Base-by-base conservation (phyloP, 78 protist species). In the Monocercomonoides exilis region DNA sequence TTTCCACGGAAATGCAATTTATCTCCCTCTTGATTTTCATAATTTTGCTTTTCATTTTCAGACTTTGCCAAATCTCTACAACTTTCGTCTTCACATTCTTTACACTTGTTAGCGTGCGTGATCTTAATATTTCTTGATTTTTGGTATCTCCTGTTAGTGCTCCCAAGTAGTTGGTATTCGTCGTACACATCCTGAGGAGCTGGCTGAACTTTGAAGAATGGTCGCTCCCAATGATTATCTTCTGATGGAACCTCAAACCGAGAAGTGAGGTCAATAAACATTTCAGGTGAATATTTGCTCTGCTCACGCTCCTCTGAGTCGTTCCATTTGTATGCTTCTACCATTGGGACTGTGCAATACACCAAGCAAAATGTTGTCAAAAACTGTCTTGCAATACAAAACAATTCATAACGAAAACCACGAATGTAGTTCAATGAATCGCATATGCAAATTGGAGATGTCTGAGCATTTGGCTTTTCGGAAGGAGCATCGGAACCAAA, bases 331-430 rank as follows among this genome's bases (percentile, higher is more conserved):
- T 54, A 54, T 21, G 70, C 11, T 54, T 54, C 70, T 21, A 54
- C 38, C 11, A 54, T 11, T 29, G 70, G 70, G 21, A 54, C 70
- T 29, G 11, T 54, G 21, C 70, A 54, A 54, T 54, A 54, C 38
- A 54, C 21, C 41, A 5, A 6, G 5, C 46, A 4, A 21, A 5
- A 46, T 11, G 5, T 5, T 21, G 86, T 84, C 33, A 45, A 44
- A 6, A 36, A 46, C 6, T 64, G 85, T 5, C 87, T 36, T 36
- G 87, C 87, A 21, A 85, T 3, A 21, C 87, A 85, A 3, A 41
- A 85, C 4, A 85, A 3, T 85, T 85, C 87, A 38, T 85, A 85
- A 29, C 87, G 77, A 34, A 41, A 36, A 3, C 87, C 87, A 70
- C 80, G 32, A 41, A 45, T 85, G 80, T 77, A 85, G 4, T 85